phyloP scores from a whole-genome alignment of 1,284 basidiomycete genomes.

The Irpex sp. region DNA sequence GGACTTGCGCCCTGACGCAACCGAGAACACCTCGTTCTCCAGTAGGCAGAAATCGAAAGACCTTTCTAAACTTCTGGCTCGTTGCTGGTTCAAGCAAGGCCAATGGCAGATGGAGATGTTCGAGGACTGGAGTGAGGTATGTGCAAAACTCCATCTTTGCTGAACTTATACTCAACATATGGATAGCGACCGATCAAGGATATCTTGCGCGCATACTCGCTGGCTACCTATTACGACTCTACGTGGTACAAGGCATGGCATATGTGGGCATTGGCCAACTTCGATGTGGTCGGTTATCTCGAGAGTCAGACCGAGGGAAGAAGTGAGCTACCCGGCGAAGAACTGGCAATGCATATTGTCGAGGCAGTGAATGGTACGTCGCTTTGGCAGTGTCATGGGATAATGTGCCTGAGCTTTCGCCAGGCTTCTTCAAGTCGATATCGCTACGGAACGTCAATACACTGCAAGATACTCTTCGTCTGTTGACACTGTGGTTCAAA shows the following conservation, averaged over 20 bases:
- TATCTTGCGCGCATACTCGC: slow-evolving; percentile 82
- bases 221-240: slow-evolving; percentile 91
- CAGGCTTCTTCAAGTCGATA: slow-evolving; percentile 96
- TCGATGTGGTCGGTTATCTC: slow-evolving; percentile 85
- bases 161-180: neutral
- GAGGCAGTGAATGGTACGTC: slow-evolving; percentile 86
- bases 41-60: slow-evolving; percentile 66
- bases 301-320: slow-evolving; percentile 66
- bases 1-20: slow-evolving; percentile 69
- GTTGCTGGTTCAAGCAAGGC: slow-evolving; percentile 96
- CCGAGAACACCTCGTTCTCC: slow-evolving; percentile 38
- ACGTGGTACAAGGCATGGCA: slow-evolving; percentile 99
- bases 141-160: slow-evolving; percentile 9
- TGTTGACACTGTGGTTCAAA: slow-evolving; percentile 98
- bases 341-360: slow-evolving; percentile 85
- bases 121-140: slow-evolving; percentile 78
- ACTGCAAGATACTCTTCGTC: slow-evolving; percentile 91
- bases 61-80: slow-evolving; percentile 83
- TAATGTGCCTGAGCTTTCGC: neutral
- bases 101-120: slow-evolving; percentile 89
- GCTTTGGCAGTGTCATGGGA: neutral
- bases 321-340: slow-evolving; percentile 64
- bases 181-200: slow-evolving; percentile 74
- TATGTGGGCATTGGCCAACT: slow-evolving; percentile 97
- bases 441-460: slow-evolving; percentile 88